Percentiles rank a stretch among this genome's conserved stretches.
Conservation (phyloP, 2,329 filamentous ascomycete genomes). For the Botrytis medusae region DNA sequence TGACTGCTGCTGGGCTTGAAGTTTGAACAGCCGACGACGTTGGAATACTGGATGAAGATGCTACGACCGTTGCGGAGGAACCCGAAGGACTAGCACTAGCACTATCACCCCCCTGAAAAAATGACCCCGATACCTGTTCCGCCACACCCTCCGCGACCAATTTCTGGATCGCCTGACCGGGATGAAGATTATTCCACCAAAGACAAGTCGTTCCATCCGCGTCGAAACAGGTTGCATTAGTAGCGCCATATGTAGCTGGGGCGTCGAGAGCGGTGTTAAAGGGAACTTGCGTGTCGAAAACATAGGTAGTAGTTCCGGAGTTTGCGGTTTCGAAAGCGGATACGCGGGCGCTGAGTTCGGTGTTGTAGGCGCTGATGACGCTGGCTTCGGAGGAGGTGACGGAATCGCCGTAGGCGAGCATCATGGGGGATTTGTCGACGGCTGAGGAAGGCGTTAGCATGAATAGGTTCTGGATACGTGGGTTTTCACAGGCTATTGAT, state of each 20-base stretch:
- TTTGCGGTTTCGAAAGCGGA: slow-evolving; percentile 1
- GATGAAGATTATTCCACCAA: slow-evolving; percentile 31
- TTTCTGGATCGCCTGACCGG: slow-evolving; percentile 28
- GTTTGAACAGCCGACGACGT: background rate
- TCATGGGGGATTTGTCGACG: background rate
- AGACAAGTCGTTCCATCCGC: slow-evolving; percentile 29
- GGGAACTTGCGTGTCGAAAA: background rate
- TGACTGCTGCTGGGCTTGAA: background rate
- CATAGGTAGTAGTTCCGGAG: background rate
- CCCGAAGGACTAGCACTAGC: background rate
- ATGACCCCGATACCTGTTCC: background rate
- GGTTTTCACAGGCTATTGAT: too few relatives aligned
- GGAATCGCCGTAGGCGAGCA: slow-evolving; percentile 3
- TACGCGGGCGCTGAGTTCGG: background rate
- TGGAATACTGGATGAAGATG: background rate
- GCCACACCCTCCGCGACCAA: slow-evolving; percentile 24
- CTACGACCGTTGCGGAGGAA: background rate
- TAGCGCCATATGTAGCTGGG: slow-evolving; percentile 25
- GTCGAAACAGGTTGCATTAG: slow-evolving; percentile 27
- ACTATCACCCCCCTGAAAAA: background rate
- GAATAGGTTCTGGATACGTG: background rate
- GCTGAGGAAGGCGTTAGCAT: background rate
- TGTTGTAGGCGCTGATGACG: slow-evolving; percentile 4
- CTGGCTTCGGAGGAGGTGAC: background rate
- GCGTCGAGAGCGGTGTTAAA: background rate